These are phyloP conservation scores for Gryganskiella cystojenkinii DNA, from an alignment of 192 early-diverging fungal species.

Conservation along the genomic window DNA sequence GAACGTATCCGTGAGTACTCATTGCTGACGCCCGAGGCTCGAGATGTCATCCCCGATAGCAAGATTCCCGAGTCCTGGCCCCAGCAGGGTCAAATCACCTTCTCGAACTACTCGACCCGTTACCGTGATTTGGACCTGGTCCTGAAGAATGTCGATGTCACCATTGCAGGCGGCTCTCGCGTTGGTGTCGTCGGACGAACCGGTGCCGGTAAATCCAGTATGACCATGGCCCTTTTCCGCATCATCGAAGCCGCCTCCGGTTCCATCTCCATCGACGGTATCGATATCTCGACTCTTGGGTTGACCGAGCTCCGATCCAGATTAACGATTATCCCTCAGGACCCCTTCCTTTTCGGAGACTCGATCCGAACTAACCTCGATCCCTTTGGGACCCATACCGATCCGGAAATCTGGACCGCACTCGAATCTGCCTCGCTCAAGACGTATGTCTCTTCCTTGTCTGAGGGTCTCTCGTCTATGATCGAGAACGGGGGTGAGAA, in stretches of 20 bases:
- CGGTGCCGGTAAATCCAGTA: conserved; percentile 72
- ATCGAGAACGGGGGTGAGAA: conserved; percentile 16
- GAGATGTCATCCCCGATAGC: conserved; percentile 19
- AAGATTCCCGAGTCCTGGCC: conserved; percentile 60
- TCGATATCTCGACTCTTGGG: conserved; percentile 67
- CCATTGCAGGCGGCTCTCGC: conserved; percentile 61
- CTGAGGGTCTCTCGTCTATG: conserved; percentile 35
- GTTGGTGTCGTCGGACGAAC: conserved; percentile 69
- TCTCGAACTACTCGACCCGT: conserved; percentile 57
- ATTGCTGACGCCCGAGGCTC: conserved; percentile 67
- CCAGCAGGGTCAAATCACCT: conserved; percentile 58
- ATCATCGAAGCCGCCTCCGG: conserved; percentile 69
- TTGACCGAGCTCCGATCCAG: conserved; percentile 64
- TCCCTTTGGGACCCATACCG: conserved; percentile 59
- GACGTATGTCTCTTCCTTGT: conserved; percentile 46
- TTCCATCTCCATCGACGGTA: conserved; percentile 63
- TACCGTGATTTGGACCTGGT: conserved; percentile 59
- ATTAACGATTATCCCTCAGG: conserved; percentile 79
- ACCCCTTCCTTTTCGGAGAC: conserved; percentile 71
- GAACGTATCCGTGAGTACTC: conserved; percentile 85
- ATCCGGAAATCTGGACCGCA: conserved; percentile 60
- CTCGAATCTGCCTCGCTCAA: conserved; percentile 65
- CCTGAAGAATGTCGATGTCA: conserved; percentile 57
- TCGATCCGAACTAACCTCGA: conserved; percentile 68
- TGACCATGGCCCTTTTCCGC: conserved; percentile 74